These are phyloP conservation scores for Punica granatum DNA, from an alignment of 345 rosid genomes.

Conservation along the genomic window DNA sequence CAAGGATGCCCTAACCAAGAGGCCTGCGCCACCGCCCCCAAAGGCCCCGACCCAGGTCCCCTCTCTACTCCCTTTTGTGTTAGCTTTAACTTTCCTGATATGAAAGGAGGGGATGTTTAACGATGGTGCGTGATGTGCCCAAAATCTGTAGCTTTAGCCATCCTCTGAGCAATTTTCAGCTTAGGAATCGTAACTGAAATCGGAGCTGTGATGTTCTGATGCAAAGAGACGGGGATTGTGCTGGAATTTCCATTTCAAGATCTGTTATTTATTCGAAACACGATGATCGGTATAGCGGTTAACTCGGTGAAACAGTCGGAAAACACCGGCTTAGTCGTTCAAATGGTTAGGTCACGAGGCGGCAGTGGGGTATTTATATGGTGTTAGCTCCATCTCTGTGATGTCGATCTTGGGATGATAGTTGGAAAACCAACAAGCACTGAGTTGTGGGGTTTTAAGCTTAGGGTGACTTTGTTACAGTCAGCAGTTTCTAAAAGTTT, in stretches of 20 bases:
- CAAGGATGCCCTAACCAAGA: conserved; percentile 92
- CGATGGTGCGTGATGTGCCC: neutral
- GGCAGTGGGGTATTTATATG: neutral
- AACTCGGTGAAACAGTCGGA: neutral
- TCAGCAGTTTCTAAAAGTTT: neutral
- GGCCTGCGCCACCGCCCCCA: conserved; percentile 85
- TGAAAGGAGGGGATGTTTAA: neutral
- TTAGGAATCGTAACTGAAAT: neutral
- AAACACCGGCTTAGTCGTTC: neutral
- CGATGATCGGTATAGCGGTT: neutral
- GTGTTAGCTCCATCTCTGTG: neutral
- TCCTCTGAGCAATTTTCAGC: neutral
- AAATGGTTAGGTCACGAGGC: neutral
- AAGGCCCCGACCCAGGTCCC: conserved; percentile 93
- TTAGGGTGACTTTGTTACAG: neutral
- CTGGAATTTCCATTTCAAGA: neutral
- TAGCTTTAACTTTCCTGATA: neutral
- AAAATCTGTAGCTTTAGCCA: neutral
- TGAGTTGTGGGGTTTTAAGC: neutral
- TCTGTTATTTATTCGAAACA: neutral
- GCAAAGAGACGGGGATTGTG: neutral
- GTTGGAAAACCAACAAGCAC: neutral
- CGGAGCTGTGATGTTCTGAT: neutral
- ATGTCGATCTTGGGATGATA: neutral
- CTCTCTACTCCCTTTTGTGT: neutral